These are phyloP conservation scores for Clitoria ternatea DNA, from an alignment of 306 rosid species.

Conservation along the genomic window DNA sequence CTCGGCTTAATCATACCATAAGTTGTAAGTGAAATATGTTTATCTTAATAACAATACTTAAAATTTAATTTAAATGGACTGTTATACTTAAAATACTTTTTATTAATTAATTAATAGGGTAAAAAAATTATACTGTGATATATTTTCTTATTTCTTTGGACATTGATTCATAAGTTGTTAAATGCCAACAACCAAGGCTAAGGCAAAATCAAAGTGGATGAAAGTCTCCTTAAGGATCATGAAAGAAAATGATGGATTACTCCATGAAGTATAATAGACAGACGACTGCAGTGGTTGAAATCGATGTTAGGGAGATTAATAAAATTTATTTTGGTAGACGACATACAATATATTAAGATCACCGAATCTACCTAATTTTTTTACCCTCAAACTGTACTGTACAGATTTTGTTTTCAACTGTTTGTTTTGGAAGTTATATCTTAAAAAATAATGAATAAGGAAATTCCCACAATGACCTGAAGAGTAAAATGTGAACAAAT, in stretches of 20 bases:
- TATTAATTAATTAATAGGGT: no score
- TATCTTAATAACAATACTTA: no score
- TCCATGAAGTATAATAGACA: not conserved
- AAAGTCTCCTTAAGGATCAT: not conserved
- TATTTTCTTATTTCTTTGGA: no score
- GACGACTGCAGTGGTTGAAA: not conserved
- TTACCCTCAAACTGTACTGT: not conserved
- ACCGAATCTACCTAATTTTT: not conserved
- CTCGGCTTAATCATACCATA: no score
- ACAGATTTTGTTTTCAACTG: not conserved
- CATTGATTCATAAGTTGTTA: not conserved
- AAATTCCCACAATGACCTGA: not conserved
- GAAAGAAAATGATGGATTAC: not conserved
- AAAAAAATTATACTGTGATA: no score
- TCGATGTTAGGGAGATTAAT: not conserved
- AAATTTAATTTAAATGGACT: no score
- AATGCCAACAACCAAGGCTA: not conserved
- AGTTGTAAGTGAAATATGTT: no score
- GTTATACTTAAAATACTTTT: no score
- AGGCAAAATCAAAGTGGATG: not conserved
- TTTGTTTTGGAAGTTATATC: not conserved
- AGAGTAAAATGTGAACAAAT: not conserved
- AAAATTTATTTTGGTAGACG: not conserved
- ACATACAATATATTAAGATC: not conserved
- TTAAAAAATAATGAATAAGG: not conserved